These are phyloP conservation scores for Hypoxylon fragiforme DNA, from an alignment of 495 filamentous ascomycete genomes.

Conservation along the genomic window DNA sequence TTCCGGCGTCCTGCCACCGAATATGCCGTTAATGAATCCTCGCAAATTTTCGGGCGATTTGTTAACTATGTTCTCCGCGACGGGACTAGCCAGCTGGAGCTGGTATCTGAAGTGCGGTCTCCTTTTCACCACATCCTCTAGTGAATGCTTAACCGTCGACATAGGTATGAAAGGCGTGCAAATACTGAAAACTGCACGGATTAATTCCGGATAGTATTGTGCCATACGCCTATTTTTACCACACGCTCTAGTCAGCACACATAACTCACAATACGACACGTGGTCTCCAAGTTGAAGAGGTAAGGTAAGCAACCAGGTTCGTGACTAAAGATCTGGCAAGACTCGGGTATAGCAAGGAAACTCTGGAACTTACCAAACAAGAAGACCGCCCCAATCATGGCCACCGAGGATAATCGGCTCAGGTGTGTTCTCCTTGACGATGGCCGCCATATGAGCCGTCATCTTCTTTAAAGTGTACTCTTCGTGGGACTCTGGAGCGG, in stretches of 20 bases:
- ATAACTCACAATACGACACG: background rate
- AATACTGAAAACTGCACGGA: slow-evolving; percentile 73
- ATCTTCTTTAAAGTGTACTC: slow-evolving; percentile 71
- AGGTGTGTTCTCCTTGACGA: slow-evolving; percentile 49
- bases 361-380: slow-evolving; percentile 46
- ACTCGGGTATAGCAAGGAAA: too few species aligned
- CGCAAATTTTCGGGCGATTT: slow-evolving; percentile 58
- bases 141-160: slow-evolving; percentile 47
- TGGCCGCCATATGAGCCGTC: slow-evolving; percentile 68
- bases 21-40: slow-evolving; percentile 69
- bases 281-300: too few species aligned
- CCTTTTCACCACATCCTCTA: slow-evolving; percentile 58
- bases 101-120: slow-evolving; percentile 84
- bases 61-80: slow-evolving; percentile 63
- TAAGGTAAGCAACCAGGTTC: too few species aligned
- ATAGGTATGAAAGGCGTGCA: slow-evolving; percentile 74
- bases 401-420: slow-evolving; percentile 65
- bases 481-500: slow-evolving; percentile 54
- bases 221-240: slow-evolving; percentile 63
- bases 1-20: slow-evolving; percentile 61
- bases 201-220: slow-evolving; percentile 70
- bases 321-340: too few species aligned
- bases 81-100: slow-evolving; percentile 68
- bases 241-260: too few species aligned
- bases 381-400: slow-evolving; percentile 77